These are phyloP conservation scores for Omphalotus guepiniiformis DNA, from an alignment of 768 basidiomycete species.

Conservation along the genomic window DNA sequence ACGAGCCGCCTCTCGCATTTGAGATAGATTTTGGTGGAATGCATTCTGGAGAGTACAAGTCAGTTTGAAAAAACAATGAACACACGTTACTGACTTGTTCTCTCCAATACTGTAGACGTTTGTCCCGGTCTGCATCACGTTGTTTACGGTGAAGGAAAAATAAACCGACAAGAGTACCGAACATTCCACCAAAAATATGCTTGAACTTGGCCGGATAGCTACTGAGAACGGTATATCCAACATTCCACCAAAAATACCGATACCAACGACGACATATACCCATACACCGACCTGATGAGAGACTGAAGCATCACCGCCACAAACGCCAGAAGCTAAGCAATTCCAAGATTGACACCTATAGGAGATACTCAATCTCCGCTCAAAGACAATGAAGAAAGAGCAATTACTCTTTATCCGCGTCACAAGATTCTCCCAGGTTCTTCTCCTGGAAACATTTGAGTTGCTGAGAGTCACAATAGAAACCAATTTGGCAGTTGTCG, in stretches of 20 bases:
- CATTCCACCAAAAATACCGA: conserved; percentile 72
- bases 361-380: conserved; percentile 1
- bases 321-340: conserved; percentile 57
- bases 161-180: conserved; percentile 61
- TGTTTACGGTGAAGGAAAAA: conserved; percentile 70
- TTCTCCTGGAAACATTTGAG: conserved; percentile 58
- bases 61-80: neutral
- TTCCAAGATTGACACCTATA: conserved; percentile 73
- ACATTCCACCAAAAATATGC: conserved; percentile 47
- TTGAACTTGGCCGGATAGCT: neutral
- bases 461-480: conserved; percentile 69
- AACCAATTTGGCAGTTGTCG: conserved; percentile 66
- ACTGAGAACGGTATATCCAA: conserved; percentile 4
- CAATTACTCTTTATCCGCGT: conserved; percentile 61
- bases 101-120: conserved; percentile 84
- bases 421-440: conserved; percentile 53
- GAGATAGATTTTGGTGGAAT: conserved; percentile 75
- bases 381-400: conserved; percentile 8
- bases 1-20: conserved; percentile 74
- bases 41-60: conserved; percentile 45
- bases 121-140: conserved; percentile 74
- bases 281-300: conserved; percentile 61
- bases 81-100: conserved; percentile 59
- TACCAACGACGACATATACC: conserved; percentile 68
- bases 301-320: conserved; percentile 54